Evolutionary conservation across 2,329 filamentous ascomycete species (phyloP).

Genomic region (Fusarium setosum): DNA sequence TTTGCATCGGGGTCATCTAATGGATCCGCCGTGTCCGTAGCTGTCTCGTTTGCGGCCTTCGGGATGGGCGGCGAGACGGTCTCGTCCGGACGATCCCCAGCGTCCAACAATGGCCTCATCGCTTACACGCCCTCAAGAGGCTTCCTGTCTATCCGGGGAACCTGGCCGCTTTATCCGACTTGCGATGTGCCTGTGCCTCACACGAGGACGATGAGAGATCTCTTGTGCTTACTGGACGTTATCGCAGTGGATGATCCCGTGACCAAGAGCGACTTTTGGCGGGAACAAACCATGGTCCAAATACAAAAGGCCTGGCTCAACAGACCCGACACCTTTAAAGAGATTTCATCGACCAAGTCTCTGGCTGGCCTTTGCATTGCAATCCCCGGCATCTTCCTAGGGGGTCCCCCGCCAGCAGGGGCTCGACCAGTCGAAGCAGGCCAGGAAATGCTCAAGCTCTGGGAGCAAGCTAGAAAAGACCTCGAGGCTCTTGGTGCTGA

Average conservation of each 20-base stretch:
- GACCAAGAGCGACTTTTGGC: background rate
- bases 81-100: background rate
- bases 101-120: conserved; percentile 38
- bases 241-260: conserved; percentile 38
- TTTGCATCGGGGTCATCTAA: conserved; percentile 69
- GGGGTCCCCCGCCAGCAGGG: conserved; percentile 13
- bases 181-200: conserved; percentile 66
- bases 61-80: background rate
- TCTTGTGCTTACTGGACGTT: conserved; percentile 61
- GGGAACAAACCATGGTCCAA: background rate
- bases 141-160: conserved; percentile 61
- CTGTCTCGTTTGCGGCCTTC: background rate
- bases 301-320: background rate
- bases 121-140: conserved; percentile 67
- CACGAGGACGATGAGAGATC: conserved; percentile 60
- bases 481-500: conserved; percentile 12
- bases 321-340: background rate
- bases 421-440: conserved; percentile 27
- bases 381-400: background rate
- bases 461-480: background rate
- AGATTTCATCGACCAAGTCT: background rate
- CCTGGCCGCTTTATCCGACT: conserved; percentile 65
- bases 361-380: background rate
- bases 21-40: conserved; percentile 59
- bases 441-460: background rate